Percentiles rank a stretch among this genome's conserved stretches.
Conservation (phyloP, 441 rosid genomes). For the Brassica balearica region DNA sequence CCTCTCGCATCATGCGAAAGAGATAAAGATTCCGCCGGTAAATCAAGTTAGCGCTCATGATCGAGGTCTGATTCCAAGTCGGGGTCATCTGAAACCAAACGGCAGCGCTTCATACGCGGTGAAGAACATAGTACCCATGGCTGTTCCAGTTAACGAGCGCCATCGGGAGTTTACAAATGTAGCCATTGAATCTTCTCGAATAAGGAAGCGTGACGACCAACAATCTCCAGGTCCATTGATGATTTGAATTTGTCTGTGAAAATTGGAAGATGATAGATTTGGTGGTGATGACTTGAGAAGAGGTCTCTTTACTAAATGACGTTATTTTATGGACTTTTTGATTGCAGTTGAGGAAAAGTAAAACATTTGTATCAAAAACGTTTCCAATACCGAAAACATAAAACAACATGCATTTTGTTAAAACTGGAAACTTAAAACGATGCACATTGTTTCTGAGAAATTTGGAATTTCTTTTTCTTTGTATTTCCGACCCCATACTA, state of each 20-base stretch:
- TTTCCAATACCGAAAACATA: not conserved
- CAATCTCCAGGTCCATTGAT: slow-evolving; percentile 79
- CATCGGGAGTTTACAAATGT: slow-evolving; percentile 71
- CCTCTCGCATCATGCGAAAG: slow-evolving; percentile 33
- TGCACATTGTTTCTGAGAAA: not conserved
- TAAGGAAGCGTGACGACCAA: slow-evolving; percentile 83
- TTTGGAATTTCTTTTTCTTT: not conserved
- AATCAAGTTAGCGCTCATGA: slow-evolving; percentile 79
- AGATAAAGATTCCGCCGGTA: slow-evolving; percentile 48
- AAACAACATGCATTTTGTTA: not conserved
- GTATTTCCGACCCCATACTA: not conserved
- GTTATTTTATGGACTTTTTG: too few relatives aligned
- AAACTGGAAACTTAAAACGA: not conserved
- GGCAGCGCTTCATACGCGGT: slow-evolving; percentile 25
- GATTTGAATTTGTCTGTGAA: too few relatives aligned
- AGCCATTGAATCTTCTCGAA: slow-evolving; percentile 86
- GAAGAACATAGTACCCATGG: slow-evolving; percentile 93
- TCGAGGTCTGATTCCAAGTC: slow-evolving; percentile 68
- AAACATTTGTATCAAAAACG: too few relatives aligned
- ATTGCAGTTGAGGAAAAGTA: too few relatives aligned
- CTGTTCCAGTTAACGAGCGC: slow-evolving; percentile 49
- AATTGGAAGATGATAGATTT: too few relatives aligned
- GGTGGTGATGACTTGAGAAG: too few relatives aligned
- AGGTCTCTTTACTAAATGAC: too few relatives aligned
- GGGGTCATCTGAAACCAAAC: not conserved